A percentile compares a stretch with the other conserved stretches of the same genome.
Conservation (phyloP, 257 asterid species). For the Solanum virginianum region DNA sequence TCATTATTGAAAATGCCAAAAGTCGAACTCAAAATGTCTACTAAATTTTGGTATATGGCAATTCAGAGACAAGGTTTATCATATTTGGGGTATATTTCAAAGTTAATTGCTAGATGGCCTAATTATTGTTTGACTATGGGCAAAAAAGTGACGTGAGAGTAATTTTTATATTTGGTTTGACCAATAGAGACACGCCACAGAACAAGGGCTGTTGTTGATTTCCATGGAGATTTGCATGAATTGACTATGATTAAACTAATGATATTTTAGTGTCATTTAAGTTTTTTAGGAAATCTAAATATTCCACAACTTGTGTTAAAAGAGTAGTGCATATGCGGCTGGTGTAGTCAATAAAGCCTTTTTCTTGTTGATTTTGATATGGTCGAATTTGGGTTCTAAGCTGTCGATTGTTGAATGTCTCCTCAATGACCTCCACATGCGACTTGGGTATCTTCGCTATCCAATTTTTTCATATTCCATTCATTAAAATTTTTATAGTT, state of each 20-base stretch:
- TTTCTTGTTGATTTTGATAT: neutral
- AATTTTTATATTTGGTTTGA: neutral
- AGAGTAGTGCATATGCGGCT: neutral
- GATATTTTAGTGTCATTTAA: neutral
- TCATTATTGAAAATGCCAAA: neutral
- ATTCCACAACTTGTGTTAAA: neutral
- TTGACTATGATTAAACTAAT: neutral
- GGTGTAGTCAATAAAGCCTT: neutral
- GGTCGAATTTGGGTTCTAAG: neutral
- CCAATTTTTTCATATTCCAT: neutral
- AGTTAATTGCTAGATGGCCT: conserved; percentile 2
- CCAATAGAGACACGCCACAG: neutral
- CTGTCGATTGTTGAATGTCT: neutral
- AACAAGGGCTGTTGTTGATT: neutral
- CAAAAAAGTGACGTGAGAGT: neutral
- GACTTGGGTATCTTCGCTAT: neutral
- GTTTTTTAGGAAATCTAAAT: neutral
- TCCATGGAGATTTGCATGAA: neutral
- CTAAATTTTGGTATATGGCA: neutral
- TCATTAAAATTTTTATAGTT: too few relatives aligned
- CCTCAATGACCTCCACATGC: neutral
- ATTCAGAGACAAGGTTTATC: neutral
- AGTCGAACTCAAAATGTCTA: neutral
- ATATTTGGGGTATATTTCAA: neutral
- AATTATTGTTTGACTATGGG: conserved; percentile 8